These are phyloP conservation scores for Torrubiellomyces zombiae DNA, from an alignment of 2,329 filamentous ascomycete species.

Conservation along the genomic window DNA sequence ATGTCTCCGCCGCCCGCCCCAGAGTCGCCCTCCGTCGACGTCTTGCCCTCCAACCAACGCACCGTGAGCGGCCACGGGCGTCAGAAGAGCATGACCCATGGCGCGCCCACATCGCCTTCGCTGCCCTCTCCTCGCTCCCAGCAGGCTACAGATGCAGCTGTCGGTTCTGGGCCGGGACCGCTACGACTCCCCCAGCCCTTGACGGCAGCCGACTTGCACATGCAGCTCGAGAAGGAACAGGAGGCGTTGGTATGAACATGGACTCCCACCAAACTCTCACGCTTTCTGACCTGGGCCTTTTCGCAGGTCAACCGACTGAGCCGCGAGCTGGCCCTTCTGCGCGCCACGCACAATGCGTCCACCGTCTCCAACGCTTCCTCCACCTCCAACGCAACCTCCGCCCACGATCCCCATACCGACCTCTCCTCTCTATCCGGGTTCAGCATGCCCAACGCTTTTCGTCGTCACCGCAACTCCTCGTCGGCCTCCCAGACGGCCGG, in stretches of 20 bases:
- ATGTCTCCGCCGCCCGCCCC: constrained; percentile 23
- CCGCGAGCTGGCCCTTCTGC: constrained; percentile 72
- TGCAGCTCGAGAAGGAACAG: constrained; percentile 85
- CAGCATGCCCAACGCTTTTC: constrained; percentile 35
- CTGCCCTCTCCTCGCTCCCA: constrained; percentile 14
- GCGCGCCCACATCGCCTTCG: constrained; percentile 15
- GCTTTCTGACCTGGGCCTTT: neutral
- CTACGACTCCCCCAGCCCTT: constrained; percentile 74
- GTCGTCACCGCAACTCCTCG: constrained; percentile 42
- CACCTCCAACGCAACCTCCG: constrained; percentile 35
- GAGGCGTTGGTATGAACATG: constrained; percentile 60
- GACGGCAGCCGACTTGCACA: constrained; percentile 76
- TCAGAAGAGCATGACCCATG: constrained; percentile 4
- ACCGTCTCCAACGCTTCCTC: constrained; percentile 51
- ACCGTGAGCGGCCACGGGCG: constrained; percentile 21
- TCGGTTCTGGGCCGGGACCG: constrained; percentile 48
- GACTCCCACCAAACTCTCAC: neutral
- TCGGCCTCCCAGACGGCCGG: constrained; percentile 34
- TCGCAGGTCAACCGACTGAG: constrained; percentile 77
- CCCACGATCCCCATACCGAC: constrained; percentile 29
- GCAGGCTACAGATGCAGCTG: constrained; percentile 21
- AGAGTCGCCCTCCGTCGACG: constrained; percentile 30
- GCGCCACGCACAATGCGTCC: constrained; percentile 50
- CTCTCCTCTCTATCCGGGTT: constrained; percentile 40
- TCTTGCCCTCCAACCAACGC: constrained; percentile 39